Base-by-base conservation (phyloP, 768 basidiomycete genomes). In the Kwoniella heveanensis region DNA sequence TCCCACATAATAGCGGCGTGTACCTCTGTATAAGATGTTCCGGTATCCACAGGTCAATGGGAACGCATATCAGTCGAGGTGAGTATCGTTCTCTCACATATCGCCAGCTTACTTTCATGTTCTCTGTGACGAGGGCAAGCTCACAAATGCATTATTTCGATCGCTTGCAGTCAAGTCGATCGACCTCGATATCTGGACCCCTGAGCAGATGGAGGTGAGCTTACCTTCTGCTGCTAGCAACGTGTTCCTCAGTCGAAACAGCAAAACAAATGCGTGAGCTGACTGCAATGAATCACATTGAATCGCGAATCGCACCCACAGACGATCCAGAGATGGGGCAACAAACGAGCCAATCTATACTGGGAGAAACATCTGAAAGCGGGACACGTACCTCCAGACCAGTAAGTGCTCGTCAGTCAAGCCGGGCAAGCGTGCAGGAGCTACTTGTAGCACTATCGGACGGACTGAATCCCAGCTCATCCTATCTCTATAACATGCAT, bases 11-110 rank as follows among this genome's bases (percentile, higher is more conserved):
- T 9, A 93, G 91, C 26, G 95, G 95, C 24, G 89, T 92, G 1
- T 96, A 92, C 77, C 83, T 98, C 39, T 99, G 95, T 78, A 96
- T 99, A 68, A 87, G 95, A 62, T 99, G 95, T 81, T 97, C 94
- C 15, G 95, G 95, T 27, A 90, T 97, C 61, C 95, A 99, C 81
- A 88, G 95, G 47, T 89, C 91, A 44, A 93, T 99, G 92, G 95
- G 95, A 64, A 97, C 95, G 0, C 95, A 99, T 80, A 96, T 98
- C 80, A 91, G 90, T 82, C 91, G 90, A 77, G 78, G 80, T 80
- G 44, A 54, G 71, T 57, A 8, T 6, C 26, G 19, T 29, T 27
- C 24, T 15, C 10, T 13, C 32, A 36, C 6, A 36, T 13, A 36
- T 36, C n/a, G n/a, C n/a, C n/a, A n/a, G n/a, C n/a, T n/a, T n/a